Base-by-base conservation (phyloP, 306 rosid species). In the Potentilla sterilis region DNA sequence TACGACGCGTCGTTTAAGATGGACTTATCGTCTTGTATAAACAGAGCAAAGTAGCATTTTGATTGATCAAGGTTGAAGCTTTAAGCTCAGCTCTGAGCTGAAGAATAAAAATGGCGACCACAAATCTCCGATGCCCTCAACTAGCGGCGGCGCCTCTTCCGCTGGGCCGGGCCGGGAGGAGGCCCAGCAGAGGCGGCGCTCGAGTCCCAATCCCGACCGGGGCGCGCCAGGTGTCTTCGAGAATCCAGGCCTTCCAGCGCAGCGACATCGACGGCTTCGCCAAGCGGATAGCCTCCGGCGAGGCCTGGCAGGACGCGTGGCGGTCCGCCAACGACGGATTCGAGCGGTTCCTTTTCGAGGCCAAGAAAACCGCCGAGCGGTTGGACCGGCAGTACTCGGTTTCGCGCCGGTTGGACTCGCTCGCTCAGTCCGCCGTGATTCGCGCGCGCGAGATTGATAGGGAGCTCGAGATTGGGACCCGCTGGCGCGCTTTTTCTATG, bases 401-500 rank as follows among this genome's bases (percentile, higher is more conserved):
- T 13, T 83, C 91, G 1, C 75, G 74, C 46, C 88, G 93, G 16
- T 57, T 92, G 35, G 79, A 80, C 38, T 83, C 89, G 13, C 79
- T 72, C 18, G 87, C 96, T 1, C 83, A 82, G 19, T 75, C 89
- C 32, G 96, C 92, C 43, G 81, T 77, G 0, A 83, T 85, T 43
- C 80, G 93, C 5, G 97, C 93, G 3, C 93, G 96, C 48, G 96
- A 90, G 67, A 81, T 95, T 65, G 97, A 95, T 62, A 85, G 98
- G 49, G 97, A 95, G 41, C 83, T 95, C 24, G 93, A 87, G 86
- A 95, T 95, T 83, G 88, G 97, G 34, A 9, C 73, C 0, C 86
- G 89, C 1, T 95, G 90, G 87, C 96, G 98, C 55, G 62, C 89
- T 44, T 86, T 95, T 64, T 57, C 88, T 14, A 57, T 91, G 81